Base-by-base conservation (phyloP, 768 basidiomycete species). In the Lentinula guzmanii region DNA sequence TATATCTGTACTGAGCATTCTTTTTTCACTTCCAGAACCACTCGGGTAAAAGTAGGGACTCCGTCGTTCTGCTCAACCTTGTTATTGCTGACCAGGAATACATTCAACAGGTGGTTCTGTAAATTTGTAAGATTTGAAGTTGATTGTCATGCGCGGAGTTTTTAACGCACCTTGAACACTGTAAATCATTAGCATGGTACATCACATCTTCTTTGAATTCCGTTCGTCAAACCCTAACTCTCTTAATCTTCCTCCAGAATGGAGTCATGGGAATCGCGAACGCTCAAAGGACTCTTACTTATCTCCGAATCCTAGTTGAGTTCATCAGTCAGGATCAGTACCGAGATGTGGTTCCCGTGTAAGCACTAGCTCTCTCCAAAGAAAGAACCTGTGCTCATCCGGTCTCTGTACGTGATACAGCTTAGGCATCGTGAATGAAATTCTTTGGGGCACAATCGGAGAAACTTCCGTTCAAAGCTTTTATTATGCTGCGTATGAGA, bases 261-360 rank as follows among this genome's bases (percentile, higher is more conserved):
- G 90, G 91, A 60, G 85, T 89, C 57, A 95, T 95, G 94, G 93
- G 93, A 46, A 76, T 90, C 42, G 89, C 91, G 51, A 96, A 97
- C 66, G 93, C 90, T 9, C 89, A 95, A 67, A 84, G 95, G 34
- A 83, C 90, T 16, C 79, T 95, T 61, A 86, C 89, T 65, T 89
- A 91, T 70, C 86, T 95, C 67, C 84, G 91, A 34, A 86, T 88
- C 64, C 70, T 92, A 61, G 84, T 86, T 60, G 91, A 92, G 74
- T 95, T 96, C 77, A 89, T 95, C 71, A 85, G 83, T 57, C 91
- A 92, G 70, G 84, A 86, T 5, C 78, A 91, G 67, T 92, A 92
- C 72, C 76, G 76, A 61, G 83, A 90, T 68, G 87, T 94, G 52
- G 84, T 93, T 48, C 77, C 80, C 62, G 82, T 93, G 74, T 87